Conservation (phyloP, 225 moss, liverwort and hornwort species). For the Pleurozium schreberi region DNA sequence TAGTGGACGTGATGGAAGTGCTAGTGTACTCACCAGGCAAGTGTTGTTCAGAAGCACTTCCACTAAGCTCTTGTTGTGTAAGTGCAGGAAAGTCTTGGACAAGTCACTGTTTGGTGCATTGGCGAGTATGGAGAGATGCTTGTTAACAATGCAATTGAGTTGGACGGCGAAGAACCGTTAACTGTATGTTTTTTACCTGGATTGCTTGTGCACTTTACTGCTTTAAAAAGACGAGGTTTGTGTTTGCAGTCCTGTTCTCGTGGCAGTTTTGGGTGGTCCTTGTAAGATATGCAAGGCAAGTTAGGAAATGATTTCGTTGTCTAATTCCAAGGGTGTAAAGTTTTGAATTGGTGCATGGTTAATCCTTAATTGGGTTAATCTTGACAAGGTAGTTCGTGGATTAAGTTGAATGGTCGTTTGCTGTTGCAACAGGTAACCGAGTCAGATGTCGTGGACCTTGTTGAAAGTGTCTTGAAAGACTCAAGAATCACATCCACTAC, state of each 20-base stretch:
- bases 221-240: neutral
- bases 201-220: neutral
- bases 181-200: slow-evolving; percentile 19
- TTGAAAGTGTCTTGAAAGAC: slow-evolving; percentile 71
- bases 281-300: neutral
- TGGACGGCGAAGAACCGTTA: slow-evolving; percentile 38
- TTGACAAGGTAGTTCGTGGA: neutral
- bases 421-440: slow-evolving; percentile 65
- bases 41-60: neutral
- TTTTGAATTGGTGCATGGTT: neutral
- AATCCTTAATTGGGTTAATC: neutral
- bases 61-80: neutral
- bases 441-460: slow-evolving; percentile 85
- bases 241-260: neutral
- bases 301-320: neutral
- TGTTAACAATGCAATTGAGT: slow-evolving; percentile 21
- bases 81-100: slow-evolving; percentile 51
- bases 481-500: slow-evolving; percentile 50
- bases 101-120: slow-evolving; percentile 59
- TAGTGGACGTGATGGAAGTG: neutral
- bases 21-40: neutral
- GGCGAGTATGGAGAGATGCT: slow-evolving; percentile 63
- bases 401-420: neutral
- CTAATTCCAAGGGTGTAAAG: neutral
- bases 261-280: neutral